Evolutionary conservation across 2,329 filamentous ascomycete species (phyloP), one percentile per base, ranked within the genome.

Genomic region (Tolypocladium guangdongense): DNA sequence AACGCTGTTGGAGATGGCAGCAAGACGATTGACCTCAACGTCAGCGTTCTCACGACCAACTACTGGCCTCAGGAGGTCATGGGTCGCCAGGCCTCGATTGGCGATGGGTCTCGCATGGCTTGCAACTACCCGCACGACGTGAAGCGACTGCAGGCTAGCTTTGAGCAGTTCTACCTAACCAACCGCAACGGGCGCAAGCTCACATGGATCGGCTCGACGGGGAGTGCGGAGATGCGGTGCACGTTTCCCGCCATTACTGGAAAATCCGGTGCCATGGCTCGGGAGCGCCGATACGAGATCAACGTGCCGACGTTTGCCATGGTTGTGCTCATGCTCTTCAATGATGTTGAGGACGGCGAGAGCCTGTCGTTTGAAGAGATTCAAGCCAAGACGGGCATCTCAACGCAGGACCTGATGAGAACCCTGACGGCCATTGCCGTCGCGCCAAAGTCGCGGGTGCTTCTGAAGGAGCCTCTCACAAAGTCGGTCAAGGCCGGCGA

Each of bases 51-150:
- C 39, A 96, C 91, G 0, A 91, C 86, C 60, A 96, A 95, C 68
- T 92, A 90, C 66, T 99, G 93, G 93, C 93, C 93, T 2, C 82
- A 90, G 59, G 91, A 96, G 62, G 82, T 90, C 14, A 90, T 96
- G 83, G 84, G 86, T 8, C 67, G 81, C 55, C 60, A 76, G 66
- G 62, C 78, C 71, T 62, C 79, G 70, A 61, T 78, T 67, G 72
- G 76, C 39, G 73, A 74, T 18, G 73, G 70, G 55, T 66, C 65
- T 36, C 63, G 64, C 20, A 61, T 65, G 48, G 59, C 66, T 12
- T 90, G 87, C 73, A 84, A 82, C 52, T 96, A 87, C 66, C 90
- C 92, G 0, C 69, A 79, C 0, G 82, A 87, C 38, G 81, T 97
- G 50, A 82, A 87, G 56, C 78, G 77, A 11, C 75, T 96, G 52